Evolutionary conservation across 805 yeast species (phyloP).

Genomic region (Jamesozyma gamospora): DNA sequence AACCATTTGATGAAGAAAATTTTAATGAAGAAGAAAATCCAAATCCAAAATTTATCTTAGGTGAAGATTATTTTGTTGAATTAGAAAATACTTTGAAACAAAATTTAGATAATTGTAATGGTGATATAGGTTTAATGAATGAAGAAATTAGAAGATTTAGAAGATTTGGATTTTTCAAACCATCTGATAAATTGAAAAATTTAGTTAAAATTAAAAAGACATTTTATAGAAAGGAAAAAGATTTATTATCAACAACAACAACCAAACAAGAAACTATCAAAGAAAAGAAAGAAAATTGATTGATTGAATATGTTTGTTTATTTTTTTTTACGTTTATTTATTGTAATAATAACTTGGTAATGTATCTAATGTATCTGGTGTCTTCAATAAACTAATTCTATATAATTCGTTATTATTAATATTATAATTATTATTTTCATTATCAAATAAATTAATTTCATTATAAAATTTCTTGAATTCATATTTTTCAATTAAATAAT

Average conservation of each 20-base stretch:
- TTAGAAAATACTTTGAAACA: slow-evolving; percentile 40
- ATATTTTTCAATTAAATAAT: slow-evolving; percentile 30
- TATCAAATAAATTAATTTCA: slow-evolving; percentile 2
- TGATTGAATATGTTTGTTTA: not conserved
- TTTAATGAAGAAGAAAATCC: too few relatives aligned
- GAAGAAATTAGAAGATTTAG: slow-evolving; percentile 51
- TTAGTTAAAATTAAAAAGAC: slow-evolving; percentile 23
- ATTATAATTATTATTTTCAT: not conserved
- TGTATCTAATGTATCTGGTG: slow-evolving; percentile 7
- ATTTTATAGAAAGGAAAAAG: slow-evolving; percentile 14
- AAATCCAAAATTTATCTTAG: slow-evolving; percentile 40
- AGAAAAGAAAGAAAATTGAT: slow-evolving; percentile 3
- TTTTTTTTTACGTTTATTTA: not conserved
- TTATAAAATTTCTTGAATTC: slow-evolving; percentile 9
- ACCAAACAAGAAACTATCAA: slow-evolving; percentile 2
- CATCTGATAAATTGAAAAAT: slow-evolving; percentile 30
- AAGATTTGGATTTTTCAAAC: slow-evolving; percentile 50
- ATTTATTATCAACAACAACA: slow-evolving; percentile 1
- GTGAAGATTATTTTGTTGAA: slow-evolving; percentile 44
- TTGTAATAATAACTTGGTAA: slow-evolving; percentile 9
- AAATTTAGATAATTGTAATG: slow-evolving; percentile 27
- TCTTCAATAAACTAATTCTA: slow-evolving; percentile 3
- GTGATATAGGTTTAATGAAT: slow-evolving; percentile 31
- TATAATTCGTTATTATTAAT: slow-evolving; percentile 2
- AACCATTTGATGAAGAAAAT: slow-evolving; percentile 32